phyloP scores from a whole-genome alignment of 2,329 filamentous ascomycete genomes.

The Phialophora chinensis region DNA sequence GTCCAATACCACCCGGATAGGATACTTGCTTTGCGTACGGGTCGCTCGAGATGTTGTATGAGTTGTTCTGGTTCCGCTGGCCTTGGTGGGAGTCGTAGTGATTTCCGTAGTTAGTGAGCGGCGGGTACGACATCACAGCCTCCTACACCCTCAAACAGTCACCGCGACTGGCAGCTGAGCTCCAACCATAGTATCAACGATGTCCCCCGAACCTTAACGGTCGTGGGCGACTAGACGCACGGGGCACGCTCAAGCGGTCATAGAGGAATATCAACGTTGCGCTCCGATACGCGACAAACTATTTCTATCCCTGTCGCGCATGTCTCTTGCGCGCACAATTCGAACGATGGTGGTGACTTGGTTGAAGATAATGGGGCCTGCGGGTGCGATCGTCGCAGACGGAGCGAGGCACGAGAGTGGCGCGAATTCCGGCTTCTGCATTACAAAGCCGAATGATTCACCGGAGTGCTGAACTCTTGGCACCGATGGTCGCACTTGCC shows the following conservation, averaged over 20 bases:
- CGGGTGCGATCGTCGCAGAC: not conserved
- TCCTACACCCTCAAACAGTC: not conserved
- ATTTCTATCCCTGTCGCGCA: not conserved
- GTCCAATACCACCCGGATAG: slow-evolving; percentile 24
- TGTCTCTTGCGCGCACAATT: not conserved
- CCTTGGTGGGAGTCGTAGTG: slow-evolving; percentile 31
- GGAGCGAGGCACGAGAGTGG: slow-evolving; percentile 10
- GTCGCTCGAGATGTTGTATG: slow-evolving; percentile 22
- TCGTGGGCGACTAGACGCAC: not conserved
- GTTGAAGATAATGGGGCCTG: not conserved
- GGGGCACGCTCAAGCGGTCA: not conserved
- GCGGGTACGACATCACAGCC: slow-evolving; percentile 33
- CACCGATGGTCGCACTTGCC: slow-evolving; percentile 16
- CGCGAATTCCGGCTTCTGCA: not conserved
- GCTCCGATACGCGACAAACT: not conserved
- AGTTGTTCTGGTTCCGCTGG: slow-evolving; percentile 24
- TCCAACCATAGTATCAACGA: not conserved
- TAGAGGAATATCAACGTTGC: not conserved
- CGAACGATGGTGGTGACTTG: not conserved
- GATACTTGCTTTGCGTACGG: slow-evolving; percentile 21
- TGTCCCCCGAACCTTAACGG: not conserved
- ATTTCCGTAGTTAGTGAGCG: slow-evolving; percentile 24
- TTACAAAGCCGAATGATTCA: not conserved
- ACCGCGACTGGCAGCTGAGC: not conserved
- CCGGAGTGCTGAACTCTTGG: slow-evolving; percentile 28